A percentile compares a stretch with the other conserved stretches of the same genome.
phyloP scores from a whole-genome alignment of 768 basidiomycete species.

The Butyriboletus loyo region DNA sequence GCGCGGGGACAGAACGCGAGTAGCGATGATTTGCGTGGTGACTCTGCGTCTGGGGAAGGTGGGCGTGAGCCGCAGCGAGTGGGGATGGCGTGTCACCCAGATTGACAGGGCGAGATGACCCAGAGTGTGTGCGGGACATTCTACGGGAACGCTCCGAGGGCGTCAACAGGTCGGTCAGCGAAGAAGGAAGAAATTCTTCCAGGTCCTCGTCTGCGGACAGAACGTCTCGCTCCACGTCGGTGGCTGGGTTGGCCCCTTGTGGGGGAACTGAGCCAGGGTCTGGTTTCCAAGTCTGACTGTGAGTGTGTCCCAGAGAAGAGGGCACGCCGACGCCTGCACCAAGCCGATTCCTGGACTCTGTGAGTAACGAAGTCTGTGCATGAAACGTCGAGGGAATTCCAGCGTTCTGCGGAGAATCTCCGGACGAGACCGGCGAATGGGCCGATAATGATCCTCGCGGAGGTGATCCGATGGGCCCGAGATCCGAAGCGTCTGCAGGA shows the following conservation, averaged over 20 bases:
- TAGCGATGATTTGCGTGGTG: constrained; percentile 56
- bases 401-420: constrained; percentile 41
- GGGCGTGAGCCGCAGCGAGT: constrained; percentile 10
- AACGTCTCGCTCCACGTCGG: constrained; percentile 41
- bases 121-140: constrained; percentile 71
- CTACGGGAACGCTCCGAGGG: constrained; percentile 82
- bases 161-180: constrained; percentile 84
- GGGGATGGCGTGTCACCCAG: constrained; percentile 20
- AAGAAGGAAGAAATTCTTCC: constrained; percentile 88
- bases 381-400: constrained; percentile 66
- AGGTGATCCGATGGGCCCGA: constrained; percentile 83
- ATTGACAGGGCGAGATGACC: constrained; percentile 28
- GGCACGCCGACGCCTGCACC: constrained; percentile 45
- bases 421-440: constrained; percentile 51
- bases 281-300: constrained; percentile 27
- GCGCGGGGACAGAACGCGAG: constrained; percentile 78
- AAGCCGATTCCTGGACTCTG: constrained; percentile 37
- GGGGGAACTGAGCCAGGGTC: constrained; percentile 24
- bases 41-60: constrained; percentile 15
- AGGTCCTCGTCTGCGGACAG: constrained; percentile 58
- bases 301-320: constrained; percentile 52
- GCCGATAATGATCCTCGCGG: constrained; percentile 48
- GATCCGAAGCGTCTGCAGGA: constrained; percentile 46
- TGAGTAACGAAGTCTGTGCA: constrained; percentile 53
- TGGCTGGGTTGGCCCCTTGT: constrained; percentile 10